Base-by-base conservation (phyloP, 768 basidiomycete genomes). In the Leccinum longicurvipes region DNA sequence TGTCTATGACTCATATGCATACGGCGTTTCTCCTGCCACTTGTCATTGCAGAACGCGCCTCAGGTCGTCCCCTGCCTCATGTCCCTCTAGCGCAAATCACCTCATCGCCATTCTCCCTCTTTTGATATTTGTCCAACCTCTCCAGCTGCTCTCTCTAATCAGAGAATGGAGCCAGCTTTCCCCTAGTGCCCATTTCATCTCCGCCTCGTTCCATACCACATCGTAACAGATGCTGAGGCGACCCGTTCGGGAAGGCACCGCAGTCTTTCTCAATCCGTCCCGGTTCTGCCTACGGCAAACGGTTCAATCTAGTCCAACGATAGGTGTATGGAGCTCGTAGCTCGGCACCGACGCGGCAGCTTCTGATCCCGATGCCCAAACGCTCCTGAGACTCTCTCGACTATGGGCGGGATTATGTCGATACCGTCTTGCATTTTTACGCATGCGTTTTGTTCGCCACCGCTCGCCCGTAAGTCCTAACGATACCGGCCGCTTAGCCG, bases 171-270 rank as follows among this genome's bases (percentile, higher is more conserved):
- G 48, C 34, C n/a, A 29, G 21, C 47, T 45, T 34, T 27, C 31
- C 53, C 28, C 47, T 23, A 55, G 19, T 56, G 53, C 36, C 51
- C 50, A 31, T 47, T 72, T 73, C 71, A 72, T 72, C 60, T 72
- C 71, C 67, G 67, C 69, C 62, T 27, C 36, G 28, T 51, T 56
- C 50, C 54, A 49, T 47, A 44, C 21, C 23, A 24, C 42, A 23
- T 36, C 34, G 34, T 17, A n/a, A 36, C 17, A 15, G 14, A 39
- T 4, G 19, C 39, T 19, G 4, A 41, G 39, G n/a, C 39, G n/a
- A 41, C 63, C 54, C 44, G 3, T 70, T 65, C 51, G 21, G 68
- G 65, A 59, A 66, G 51, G 54, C 17, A 32, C 50, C 39, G 48
- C 53, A 51, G 19, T 36, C 10, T 49, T 64, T 27, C 68, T 62